Conservation (phyloP, 306 rosid species). For the Glycine latifolia region DNA sequence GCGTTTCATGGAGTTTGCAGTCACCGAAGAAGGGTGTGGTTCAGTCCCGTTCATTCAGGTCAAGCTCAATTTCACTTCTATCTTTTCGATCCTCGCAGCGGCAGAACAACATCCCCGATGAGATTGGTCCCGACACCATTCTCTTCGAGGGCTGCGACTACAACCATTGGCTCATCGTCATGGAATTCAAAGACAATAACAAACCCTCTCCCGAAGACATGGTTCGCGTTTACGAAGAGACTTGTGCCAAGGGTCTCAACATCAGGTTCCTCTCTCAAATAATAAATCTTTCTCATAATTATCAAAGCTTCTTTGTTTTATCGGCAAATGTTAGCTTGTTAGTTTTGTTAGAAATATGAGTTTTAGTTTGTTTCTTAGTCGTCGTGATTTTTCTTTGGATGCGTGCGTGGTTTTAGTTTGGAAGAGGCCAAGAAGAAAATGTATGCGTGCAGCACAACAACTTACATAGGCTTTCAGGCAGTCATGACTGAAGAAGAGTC, state of each 20-base stretch:
- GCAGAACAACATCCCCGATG: slow-evolving; percentile 40
- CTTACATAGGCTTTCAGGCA: slow-evolving; percentile 84
- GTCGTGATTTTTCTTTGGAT: slow-evolving; percentile 14
- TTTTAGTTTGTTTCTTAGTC: neutral
- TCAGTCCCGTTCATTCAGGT: slow-evolving; percentile 55
- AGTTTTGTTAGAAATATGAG: no score
- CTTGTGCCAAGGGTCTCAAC: slow-evolving; percentile 80
- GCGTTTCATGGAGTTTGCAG: slow-evolving; percentile 14
- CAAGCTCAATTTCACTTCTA: slow-evolving; percentile 48
- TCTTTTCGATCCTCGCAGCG: slow-evolving; percentile 49
- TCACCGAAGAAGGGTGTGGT: neutral
- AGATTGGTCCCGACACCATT: slow-evolving; percentile 72
- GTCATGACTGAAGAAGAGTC: slow-evolving; percentile 86
- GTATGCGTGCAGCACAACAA: slow-evolving; percentile 91
- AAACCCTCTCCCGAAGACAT: slow-evolving; percentile 65
- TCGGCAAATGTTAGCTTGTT: no score
- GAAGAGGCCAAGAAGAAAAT: slow-evolving; percentile 90
- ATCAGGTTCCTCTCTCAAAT: slow-evolving; percentile 58
- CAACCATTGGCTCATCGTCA: slow-evolving; percentile 85
- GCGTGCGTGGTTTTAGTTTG: slow-evolving; percentile 57
- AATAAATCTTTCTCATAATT: no score
- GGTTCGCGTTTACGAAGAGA: slow-evolving; percentile 70
- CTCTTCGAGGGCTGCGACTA: slow-evolving; percentile 93
- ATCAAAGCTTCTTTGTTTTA: no score
- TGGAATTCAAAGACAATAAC: slow-evolving; percentile 63